Conservation (phyloP, 805 yeast genomes). For the Candida golubevii region DNA sequence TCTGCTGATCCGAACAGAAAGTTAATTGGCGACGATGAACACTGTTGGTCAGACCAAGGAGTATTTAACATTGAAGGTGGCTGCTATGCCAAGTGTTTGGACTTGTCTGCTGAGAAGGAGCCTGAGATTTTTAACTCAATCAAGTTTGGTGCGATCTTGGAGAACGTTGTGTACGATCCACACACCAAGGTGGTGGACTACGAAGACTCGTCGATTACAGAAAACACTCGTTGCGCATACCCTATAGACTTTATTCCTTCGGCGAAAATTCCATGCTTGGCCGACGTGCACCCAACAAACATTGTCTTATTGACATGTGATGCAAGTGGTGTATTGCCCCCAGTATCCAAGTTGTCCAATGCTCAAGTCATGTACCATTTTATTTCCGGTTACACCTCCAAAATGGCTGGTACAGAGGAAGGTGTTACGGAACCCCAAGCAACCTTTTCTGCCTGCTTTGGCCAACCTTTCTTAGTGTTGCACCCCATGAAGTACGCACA, state of each 20-base stretch:
- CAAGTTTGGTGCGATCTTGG: slow-evolving; percentile 90
- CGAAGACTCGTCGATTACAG: slow-evolving; percentile 76
- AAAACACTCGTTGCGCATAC: slow-evolving; percentile 97
- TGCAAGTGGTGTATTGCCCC: slow-evolving; percentile 97
- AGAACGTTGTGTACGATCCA: slow-evolving; percentile 86
- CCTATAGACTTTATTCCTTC: slow-evolving; percentile 96
- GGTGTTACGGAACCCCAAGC: slow-evolving; percentile 99
- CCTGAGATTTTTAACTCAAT: slow-evolving; percentile 97
- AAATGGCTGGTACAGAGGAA: slow-evolving; percentile 99
- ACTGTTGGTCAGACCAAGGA: slow-evolving; percentile 98
- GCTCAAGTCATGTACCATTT: slow-evolving; percentile 99
- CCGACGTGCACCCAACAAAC: slow-evolving; percentile 87
- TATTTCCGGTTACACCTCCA: slow-evolving; percentile 96
- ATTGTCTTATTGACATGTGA: slow-evolving; percentile 92
- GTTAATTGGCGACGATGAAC: slow-evolving; percentile 98
- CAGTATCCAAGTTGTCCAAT: slow-evolving; percentile 87
- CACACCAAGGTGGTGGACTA: slow-evolving; percentile 79
- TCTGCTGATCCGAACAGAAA: slow-evolving; percentile 93
- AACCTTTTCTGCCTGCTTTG: slow-evolving; percentile 97
- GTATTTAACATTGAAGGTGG: slow-evolving; percentile 99
- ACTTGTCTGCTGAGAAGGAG: slow-evolving; percentile 84
- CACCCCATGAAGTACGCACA: slow-evolving; percentile 98
- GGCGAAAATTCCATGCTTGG: slow-evolving; percentile 92
- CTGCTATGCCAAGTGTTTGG: slow-evolving; percentile 96
- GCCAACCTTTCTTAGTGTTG: slow-evolving; percentile 96